These are phyloP conservation scores for Apophysomyces sp. DNA, from an alignment of 371 early-diverging fungal species.

Conservation along the genomic window DNA sequence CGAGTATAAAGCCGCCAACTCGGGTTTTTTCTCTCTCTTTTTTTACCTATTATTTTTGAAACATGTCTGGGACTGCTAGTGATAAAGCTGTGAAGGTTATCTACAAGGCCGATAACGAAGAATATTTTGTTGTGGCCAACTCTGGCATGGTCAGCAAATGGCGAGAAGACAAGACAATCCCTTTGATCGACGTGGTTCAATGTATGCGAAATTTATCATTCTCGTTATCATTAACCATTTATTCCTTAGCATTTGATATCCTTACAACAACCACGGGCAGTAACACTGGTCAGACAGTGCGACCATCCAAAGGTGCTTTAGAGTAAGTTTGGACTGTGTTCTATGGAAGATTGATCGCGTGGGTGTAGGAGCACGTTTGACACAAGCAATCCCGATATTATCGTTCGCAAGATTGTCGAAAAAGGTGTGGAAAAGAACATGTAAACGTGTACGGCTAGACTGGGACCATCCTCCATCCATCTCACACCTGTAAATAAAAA, in stretches of 20 bases:
- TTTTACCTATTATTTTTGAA: no score
- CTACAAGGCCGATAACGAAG: conserved; percentile 25
- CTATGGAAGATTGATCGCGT: neutral
- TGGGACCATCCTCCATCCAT: no score
- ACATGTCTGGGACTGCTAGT: conserved; percentile 4
- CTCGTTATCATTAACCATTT: neutral
- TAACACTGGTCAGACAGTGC: conserved; percentile 18
- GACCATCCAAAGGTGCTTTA: conserved; percentile 25
- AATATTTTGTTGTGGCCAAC: conserved; percentile 45
- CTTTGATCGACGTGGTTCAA: conserved; percentile 46
- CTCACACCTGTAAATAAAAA: neutral
- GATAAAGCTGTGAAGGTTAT: conserved; percentile 28
- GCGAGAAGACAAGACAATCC: conserved; percentile 39
- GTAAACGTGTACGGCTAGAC: conserved; percentile 3
- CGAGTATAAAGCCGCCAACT: no score
- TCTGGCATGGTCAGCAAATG: conserved; percentile 30
- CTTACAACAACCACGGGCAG: conserved; percentile 14
- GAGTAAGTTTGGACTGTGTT: conserved; percentile 11
- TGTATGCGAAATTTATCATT: conserved; percentile 11
- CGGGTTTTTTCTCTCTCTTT: no score
- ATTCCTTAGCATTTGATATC: conserved; percentile 26
- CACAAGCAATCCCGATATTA: conserved; percentile 17
- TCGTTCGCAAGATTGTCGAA: conserved; percentile 20
- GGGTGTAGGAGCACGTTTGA: conserved; percentile 23
- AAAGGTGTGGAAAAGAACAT: conserved; percentile 22